Base-by-base conservation (phyloP, 805 yeast genomes). In the Soucietia sequanensis region DNA sequence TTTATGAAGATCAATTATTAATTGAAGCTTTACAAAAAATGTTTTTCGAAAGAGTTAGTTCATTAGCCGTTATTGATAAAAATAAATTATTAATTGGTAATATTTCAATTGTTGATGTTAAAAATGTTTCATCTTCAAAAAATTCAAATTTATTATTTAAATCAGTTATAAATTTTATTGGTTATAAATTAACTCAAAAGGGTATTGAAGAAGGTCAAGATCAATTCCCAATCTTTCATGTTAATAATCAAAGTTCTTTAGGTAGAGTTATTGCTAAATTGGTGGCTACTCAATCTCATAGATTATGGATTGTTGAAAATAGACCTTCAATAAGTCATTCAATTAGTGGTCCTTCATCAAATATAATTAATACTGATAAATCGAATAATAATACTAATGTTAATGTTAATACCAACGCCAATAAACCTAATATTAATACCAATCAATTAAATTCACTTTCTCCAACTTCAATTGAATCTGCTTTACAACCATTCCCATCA, bases 131-230 rank as follows among this genome's bases (percentile, higher is more conserved):
- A 10, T 80, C 84, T 43, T 81, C 95, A 23, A 85, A 95, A 18
- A 90, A 90, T 57, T 84, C 95, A 10, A 89, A 84, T 41, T 68
- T 87, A 44, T 70, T 91, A 38, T 82, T 83, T 52, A 82, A 84
- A 56, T 73, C 93, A 5, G 93, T 96, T 60, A 71, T 88, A 50
- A 93, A 85, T 61, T 91, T 91, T 56, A 79, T 91, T 38, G 80
- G 95, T 10, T 83, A 89, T 43, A 89, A 90, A 41, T 73, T 93
- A 44, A 82, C 84, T 44, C 81, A 82, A 36, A 81, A 96, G 54
- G 99, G 99, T 14, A 72, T 91, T 21, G 95, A 84, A 52, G 90
- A 89, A 54, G 96, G 96, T 34, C 89, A 90, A 60, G 99, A 91
- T 65, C 88, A 95, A 27, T 91, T 84, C 71, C 99, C 99, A 12